Base-by-base conservation (phyloP, 1,284 basidiomycete species). In the Tilletia horrida region DNA sequence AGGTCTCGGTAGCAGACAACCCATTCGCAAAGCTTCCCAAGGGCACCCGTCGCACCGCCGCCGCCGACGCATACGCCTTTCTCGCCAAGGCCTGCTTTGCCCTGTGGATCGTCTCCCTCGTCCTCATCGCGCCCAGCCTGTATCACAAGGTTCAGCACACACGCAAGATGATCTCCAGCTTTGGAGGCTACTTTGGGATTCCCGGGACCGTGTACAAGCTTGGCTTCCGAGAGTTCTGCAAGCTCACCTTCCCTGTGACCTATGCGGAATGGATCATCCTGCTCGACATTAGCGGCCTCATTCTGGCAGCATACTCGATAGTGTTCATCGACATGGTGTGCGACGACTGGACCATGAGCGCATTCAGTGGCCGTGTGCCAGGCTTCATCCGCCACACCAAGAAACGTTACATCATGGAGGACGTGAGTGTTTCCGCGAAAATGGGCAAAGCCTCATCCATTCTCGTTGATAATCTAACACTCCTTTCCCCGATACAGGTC, bases 281-380 rank as follows among this genome's bases (percentile, higher is more conserved):
- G 3, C 16, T 59, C 29, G 55, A 59, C 55, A 9, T 59, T 13
- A 59, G 29, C 29, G 55, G 55, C 16, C 55, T 59, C 55, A 29
- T 18, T 9, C 55, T 59, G 0, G 55, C 55, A 16, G 27, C 55
- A 16, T 59, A 59, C 31, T 31, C 55, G 55, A 59, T 59, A 25
- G 55, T 59, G 9, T 59, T 59, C 55, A 59, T 59, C 55, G 55
- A 59, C 31, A 59, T 59, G 55, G 55, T 59, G 18, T 59, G 55
- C 55, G 55, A 59, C 27, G 55, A 59, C 31, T 59, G 55, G 55
- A 31, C 55, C 55, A 59, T 59, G 55, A 29, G 25, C 31, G 55
- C 55, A 9, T 59, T 59, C 31, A 59, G 55, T n/a, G 55, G 55
- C 18, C 55, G 55, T 18, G 55, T 59, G 14, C 55, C 55, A 18